Conservation (phyloP, 352 stramenopile genomes). For the Pythium insidiosum region DNA sequence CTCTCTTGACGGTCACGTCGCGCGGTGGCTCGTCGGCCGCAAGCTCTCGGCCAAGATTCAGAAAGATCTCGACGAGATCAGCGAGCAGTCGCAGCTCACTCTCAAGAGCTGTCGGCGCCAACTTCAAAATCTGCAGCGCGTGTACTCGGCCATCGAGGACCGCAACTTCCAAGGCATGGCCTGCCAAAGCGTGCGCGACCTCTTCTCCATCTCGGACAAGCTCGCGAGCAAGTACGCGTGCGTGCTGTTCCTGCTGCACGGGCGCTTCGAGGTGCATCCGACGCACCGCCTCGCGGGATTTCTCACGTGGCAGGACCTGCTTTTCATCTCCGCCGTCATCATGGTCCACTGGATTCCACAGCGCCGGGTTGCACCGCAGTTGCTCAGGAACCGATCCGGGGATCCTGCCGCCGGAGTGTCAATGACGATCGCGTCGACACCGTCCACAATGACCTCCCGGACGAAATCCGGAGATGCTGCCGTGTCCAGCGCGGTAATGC, state of each 20-base stretch:
- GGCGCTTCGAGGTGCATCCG: constrained; percentile 67
- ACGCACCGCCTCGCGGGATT: constrained; percentile 42
- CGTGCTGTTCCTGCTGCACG: constrained; percentile 74
- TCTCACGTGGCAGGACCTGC: constrained; percentile 55
- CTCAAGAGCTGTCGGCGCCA: constrained; percentile 71
- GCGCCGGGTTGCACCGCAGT: constrained; percentile 25
- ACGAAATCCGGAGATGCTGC: too few species aligned
- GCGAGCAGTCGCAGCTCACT: constrained; percentile 48
- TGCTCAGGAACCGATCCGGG: constrained; percentile 17
- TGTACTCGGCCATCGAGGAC: constrained; percentile 69
- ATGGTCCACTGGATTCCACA: constrained; percentile 77
- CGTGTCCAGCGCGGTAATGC: too few species aligned
- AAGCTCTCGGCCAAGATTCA: constrained; percentile 77
- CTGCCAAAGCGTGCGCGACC: constrained; percentile 34
- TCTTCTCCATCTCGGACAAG: constrained; percentile 61
- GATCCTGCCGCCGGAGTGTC: background rate
- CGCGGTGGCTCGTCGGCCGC: constrained; percentile 68
- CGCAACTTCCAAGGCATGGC: constrained; percentile 68
- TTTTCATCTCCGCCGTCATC: constrained; percentile 60
- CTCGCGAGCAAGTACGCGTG: constrained; percentile 74
- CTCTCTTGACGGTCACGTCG: constrained; percentile 54
- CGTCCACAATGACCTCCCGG: too few species aligned
- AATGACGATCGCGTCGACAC: background rate
- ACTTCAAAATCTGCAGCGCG: constrained; percentile 70
- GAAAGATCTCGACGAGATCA: constrained; percentile 84